Conservation (phyloP, 1,284 basidiomycete species). For the Phlebopus sp. region DNA sequence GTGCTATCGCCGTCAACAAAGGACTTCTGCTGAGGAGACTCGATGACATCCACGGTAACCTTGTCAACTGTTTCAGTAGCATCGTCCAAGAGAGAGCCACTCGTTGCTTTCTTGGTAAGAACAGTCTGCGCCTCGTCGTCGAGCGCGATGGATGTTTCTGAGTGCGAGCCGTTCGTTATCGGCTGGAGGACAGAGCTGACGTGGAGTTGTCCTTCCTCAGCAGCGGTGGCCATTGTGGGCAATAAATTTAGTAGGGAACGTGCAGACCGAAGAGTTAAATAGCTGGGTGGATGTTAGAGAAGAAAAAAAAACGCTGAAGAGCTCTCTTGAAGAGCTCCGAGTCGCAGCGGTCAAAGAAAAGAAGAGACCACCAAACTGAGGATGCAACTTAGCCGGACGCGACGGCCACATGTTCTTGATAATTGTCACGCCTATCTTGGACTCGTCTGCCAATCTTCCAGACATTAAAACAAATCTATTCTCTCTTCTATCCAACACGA, state of each 20-base stretch:
- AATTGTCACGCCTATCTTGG: background rate
- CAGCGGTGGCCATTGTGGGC: slow-evolving; percentile 5
- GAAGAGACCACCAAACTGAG: slow-evolving; percentile 4
- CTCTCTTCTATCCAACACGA: slow-evolving; percentile 5
- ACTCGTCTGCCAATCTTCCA: background rate
- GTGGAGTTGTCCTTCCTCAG: slow-evolving; percentile 2
- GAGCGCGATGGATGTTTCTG: background rate
- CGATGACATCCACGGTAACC: background rate
- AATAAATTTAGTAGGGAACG: slow-evolving; percentile 12
- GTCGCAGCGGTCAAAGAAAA: slow-evolving; percentile 7
- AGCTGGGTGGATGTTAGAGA: background rate
- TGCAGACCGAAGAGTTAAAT: slow-evolving; percentile 3
- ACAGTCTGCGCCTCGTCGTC: background rate
- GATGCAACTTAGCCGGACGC: slow-evolving; percentile 4
- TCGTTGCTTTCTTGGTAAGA: background rate
- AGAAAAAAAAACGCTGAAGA: background rate
- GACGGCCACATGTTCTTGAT: slow-evolving; percentile 7
- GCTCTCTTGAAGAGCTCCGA: background rate
- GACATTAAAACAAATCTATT: slow-evolving; percentile 4
- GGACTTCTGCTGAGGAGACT: background rate
- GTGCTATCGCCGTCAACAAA: background rate
- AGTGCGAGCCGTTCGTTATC: slow-evolving; percentile 2
- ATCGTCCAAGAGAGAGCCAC: background rate
- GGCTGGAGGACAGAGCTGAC: slow-evolving; percentile 1
- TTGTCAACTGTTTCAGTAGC: background rate